Evolutionary conservation across 805 yeast genomes (phyloP), one percentile per base, ranked within the genome.

Genomic region (Nakazawaea wyomingensis): DNA sequence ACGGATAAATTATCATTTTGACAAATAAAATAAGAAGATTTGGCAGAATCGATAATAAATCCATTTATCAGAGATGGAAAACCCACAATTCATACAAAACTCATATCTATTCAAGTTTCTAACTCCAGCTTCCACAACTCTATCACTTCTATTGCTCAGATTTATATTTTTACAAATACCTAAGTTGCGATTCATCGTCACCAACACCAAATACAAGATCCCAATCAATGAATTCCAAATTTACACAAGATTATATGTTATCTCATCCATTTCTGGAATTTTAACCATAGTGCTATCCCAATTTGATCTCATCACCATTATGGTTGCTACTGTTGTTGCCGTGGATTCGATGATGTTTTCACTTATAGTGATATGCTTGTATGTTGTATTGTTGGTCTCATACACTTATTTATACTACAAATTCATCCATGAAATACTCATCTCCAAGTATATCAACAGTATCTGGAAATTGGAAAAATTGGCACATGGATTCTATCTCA

Each of bases 141-240:
- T 41, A 7, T 10, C 21, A 9, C 16, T 41, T 3, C 22, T 41
- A 19, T 14, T 41, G 16, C 10, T 32, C 27, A 22, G 44, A 16
- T 41, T 41, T n/a, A 19, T 41, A 2, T 35, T 41, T 17, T n/a
- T 41, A 7, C 44, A 41, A 33, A 41, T 41, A 8, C 44, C 44
- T 4, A 41, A 41, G 22, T 22, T 41, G n/a, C 19, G 34, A 29
- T 18, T 14, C 16, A 41, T 41, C 7, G 44, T 41, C 2, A n/a
- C 24, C 10, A 19, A 41, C 20, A 41, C 44, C 5, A 29, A 30
- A 5, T 35, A 41, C 17, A 41, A 16, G 24, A 41, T 41, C 24
- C 44, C 44, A 8, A 41, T 41, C 21, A 29, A 7, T 11, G 44
- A 41, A n/a, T 41, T 41, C 30, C 44, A 41, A 22, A 41, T 41